These are phyloP conservation scores for Truncatella angustata DNA, from an alignment of 2,329 filamentous ascomycete genomes.

Conservation along the genomic window DNA sequence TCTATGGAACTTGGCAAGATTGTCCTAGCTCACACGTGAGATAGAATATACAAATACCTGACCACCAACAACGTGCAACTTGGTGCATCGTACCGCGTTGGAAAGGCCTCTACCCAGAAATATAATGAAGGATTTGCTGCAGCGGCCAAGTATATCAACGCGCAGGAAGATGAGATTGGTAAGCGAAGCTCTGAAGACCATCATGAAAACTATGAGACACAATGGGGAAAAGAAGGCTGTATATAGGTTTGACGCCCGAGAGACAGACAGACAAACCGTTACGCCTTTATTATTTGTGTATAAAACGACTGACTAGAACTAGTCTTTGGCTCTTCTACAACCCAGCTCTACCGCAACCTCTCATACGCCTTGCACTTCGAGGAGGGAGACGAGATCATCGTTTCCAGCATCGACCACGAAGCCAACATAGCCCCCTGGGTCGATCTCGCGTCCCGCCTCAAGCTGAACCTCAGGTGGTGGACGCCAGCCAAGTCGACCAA, in stretches of 20 bases:
- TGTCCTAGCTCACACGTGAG: neutral
- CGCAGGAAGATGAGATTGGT: slow-evolving; percentile 64
- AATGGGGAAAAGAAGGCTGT: too few species aligned
- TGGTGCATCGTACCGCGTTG: slow-evolving; percentile 65
- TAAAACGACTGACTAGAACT: neutral
- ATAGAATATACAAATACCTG: slow-evolving; percentile 65
- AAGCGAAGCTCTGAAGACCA: slow-evolving; percentile 14
- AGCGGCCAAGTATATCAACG: slow-evolving; percentile 70
- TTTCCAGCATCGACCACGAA: slow-evolving; percentile 75
- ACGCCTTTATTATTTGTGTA: too few species aligned
- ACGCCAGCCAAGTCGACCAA: slow-evolving; percentile 45
- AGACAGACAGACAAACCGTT: too few species aligned
- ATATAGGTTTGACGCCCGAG: too few species aligned
- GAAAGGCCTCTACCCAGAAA: slow-evolving; percentile 55
- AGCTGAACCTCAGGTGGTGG: slow-evolving; percentile 71
- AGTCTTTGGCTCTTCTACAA: slow-evolving; percentile 73
- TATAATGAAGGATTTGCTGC: slow-evolving; percentile 62
- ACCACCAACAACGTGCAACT: slow-evolving; percentile 71
- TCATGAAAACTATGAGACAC: too few species aligned
- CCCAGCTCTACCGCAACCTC: slow-evolving; percentile 73
- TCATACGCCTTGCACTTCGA: slow-evolving; percentile 52
- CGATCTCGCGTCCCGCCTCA: slow-evolving; percentile 59
- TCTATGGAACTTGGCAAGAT: neutral
- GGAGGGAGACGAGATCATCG: slow-evolving; percentile 63
- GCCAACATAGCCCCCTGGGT: slow-evolving; percentile 76